Conservation (phyloP, 1,284 basidiomycete species). For the Marasmius sp. region DNA sequence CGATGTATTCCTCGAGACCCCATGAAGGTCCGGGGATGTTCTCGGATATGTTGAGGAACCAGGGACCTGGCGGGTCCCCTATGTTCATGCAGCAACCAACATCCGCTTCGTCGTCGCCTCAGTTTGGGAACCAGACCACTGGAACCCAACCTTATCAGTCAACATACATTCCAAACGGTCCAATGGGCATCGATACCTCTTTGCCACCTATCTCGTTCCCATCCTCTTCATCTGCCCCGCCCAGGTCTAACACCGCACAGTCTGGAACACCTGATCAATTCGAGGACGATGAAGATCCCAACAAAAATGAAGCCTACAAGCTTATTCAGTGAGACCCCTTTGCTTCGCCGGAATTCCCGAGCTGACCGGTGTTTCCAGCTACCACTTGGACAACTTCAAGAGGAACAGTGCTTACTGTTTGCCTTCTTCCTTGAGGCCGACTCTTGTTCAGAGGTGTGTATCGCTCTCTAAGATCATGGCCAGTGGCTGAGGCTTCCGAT, state of each 20-base stretch:
- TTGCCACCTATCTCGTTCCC: constrained; percentile 38
- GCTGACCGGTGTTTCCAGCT: constrained; percentile 39
- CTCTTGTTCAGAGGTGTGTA: constrained; percentile 74
- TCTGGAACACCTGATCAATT: constrained; percentile 16
- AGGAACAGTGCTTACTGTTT: constrained; percentile 81
- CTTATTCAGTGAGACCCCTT: constrained; percentile 63
- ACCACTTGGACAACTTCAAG: constrained; percentile 86
- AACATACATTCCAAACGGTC: constrained; percentile 58
- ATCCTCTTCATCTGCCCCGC: constrained; percentile 20
- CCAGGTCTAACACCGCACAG: constrained; percentile 18
- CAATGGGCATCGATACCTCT: constrained; percentile 53
- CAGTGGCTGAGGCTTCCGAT: constrained; percentile 14
- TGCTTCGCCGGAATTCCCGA: not conserved
- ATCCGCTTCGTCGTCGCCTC: constrained; percentile 36
- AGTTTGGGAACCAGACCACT: constrained; percentile 31
- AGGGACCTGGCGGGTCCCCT: constrained; percentile 47
- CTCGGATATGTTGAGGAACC: constrained; percentile 59
- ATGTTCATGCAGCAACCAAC: constrained; percentile 59
- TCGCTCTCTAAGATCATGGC: not conserved
- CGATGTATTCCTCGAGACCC: constrained; percentile 37
- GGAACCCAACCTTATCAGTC: constrained; percentile 45
- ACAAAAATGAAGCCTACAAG: constrained; percentile 76
- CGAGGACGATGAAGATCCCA: constrained; percentile 64
- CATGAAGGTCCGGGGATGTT: constrained; percentile 53
- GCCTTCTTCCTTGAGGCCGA: constrained; percentile 85